A percentile compares a stretch with the other conserved stretches of the same genome.
These are phyloP conservation scores for Tremella yokohamensis DNA, from an alignment of 768 basidiomycete species.

Conservation along the genomic window DNA sequence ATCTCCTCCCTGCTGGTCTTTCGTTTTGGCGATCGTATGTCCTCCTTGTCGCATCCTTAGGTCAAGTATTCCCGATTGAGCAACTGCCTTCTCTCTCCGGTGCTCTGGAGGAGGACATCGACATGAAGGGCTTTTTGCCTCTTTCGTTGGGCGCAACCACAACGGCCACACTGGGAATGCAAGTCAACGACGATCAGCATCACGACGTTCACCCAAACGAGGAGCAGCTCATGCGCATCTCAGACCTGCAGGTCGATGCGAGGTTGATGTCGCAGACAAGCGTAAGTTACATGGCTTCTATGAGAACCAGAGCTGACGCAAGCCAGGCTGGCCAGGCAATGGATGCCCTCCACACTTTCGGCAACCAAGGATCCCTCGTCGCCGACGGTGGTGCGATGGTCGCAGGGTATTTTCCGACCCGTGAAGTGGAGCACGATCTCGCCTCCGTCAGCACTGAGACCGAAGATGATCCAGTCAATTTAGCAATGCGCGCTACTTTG, in stretches of 20 bases:
- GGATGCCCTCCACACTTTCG: neutral
- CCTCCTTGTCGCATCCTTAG: slow-evolving; percentile 63
- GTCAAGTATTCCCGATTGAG: slow-evolving; percentile 64
- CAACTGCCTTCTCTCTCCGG: slow-evolving; percentile 60
- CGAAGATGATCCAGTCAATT: slow-evolving; percentile 74
- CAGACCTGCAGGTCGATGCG: slow-evolving; percentile 75
- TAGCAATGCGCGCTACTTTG: slow-evolving; percentile 57
- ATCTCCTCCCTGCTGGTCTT: slow-evolving; percentile 20
- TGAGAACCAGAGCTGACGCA: neutral
- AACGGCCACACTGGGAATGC: neutral
- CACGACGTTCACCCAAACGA: slow-evolving; percentile 76
- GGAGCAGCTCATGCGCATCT: slow-evolving; percentile 89
- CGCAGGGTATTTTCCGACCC: no score
- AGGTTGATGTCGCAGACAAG: slow-evolving; percentile 62
- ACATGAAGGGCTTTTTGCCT: slow-evolving; percentile 82
- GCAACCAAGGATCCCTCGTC: no score
- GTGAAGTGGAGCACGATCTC: slow-evolving; percentile 50
- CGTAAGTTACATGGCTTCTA: slow-evolving; percentile 54
- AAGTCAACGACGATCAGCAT: neutral
- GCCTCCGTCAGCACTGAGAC: slow-evolving; percentile 68
- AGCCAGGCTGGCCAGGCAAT: slow-evolving; percentile 1
- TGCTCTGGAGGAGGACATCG: slow-evolving; percentile 83
- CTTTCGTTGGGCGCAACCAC: slow-evolving; percentile 57
- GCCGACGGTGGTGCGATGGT: no score
- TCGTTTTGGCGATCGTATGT: slow-evolving; percentile 72